Percentiles rank a stretch among this genome's conserved stretches.
phyloP scores from a whole-genome alignment of 257 asterid genomes.

The Linderniella brevidens region DNA sequence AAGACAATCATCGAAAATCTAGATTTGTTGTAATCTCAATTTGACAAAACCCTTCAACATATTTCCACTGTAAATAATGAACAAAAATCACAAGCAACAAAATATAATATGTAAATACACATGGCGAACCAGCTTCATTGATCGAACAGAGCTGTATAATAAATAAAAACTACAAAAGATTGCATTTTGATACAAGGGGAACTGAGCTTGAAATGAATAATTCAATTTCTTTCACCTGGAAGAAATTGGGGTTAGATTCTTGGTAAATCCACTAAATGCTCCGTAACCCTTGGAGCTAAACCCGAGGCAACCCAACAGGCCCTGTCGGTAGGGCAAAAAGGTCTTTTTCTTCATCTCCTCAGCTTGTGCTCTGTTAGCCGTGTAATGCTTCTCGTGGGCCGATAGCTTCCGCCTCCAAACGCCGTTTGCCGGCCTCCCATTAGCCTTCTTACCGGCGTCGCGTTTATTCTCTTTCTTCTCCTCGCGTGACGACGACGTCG shows the following conservation, averaged over 20 bases:
- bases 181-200: no score
- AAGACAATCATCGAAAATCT: no score
- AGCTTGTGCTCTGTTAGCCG: slow-evolving; percentile 76
- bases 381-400: slow-evolving; percentile 84
- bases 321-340: slow-evolving; percentile 77
- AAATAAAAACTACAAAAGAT: no score
- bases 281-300: slow-evolving; percentile 89
- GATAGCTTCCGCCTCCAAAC: slow-evolving; percentile 31
- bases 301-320: slow-evolving; percentile 82
- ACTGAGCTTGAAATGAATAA: no score
- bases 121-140: no score
- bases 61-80: no score
- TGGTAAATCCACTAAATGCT: slow-evolving; percentile 69
- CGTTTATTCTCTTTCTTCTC: no score
- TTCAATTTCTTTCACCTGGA: slow-evolving; percentile 40
- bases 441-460: neutral
- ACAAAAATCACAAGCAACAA: no score
- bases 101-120: no score
- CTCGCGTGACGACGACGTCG: neutral
- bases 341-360: slow-evolving; percentile 99
- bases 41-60: no score
- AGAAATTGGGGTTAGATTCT: slow-evolving; percentile 71
- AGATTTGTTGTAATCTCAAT: no score
- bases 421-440: slow-evolving; percentile 12
- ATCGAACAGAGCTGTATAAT: no score